Evolutionary conservation across 805 yeast species (phyloP), one percentile per base, ranked within the genome.

Genomic region (Saccharomycopsis amapae): DNA sequence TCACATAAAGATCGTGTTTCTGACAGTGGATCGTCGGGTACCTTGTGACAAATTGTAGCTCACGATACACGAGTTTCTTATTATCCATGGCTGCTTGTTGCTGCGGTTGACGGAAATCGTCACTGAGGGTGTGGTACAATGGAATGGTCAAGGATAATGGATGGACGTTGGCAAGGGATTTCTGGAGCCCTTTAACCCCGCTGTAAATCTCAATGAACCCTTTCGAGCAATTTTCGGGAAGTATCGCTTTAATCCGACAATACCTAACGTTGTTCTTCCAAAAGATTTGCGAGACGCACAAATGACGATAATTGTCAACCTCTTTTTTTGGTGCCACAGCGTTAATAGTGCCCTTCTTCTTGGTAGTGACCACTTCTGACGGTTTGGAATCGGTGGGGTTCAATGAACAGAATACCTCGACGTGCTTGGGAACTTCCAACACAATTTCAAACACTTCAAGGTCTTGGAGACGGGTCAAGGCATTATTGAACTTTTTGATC

Each of bases 371-470:
- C n/a, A 33, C 33, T 20, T 12, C 40, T 26, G 12, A 26, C 7
- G 7, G 15, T 10, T 30, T 30, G 2, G 44, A 41, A 4, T 67
- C 66, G 17, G 63, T 67, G 1, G 81, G 72, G 10, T 77, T 73
- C 23, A 86, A 71, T 36, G 76, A 63, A 3, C 85, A 75, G 52
- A 76, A 76, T 1, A 83, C 57, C 54, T 89, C 95, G 20, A 85
- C 71, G 50, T 79, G 80, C 20, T 65, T 64, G 0, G 95, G 95
- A 15, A 86, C 71, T 49, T 74, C 73, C 30, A 93, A 53, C 42
- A 83, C 89, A 49, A 88, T 69, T 61, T 93, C 97, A 48, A 79
- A 80, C 22, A 85, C 65, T 58, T 93, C 97, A 38, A 75, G 71
- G 58, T 87, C 94, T 40, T 73, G 68, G 54, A 90, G 64, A 50